Evolutionary conservation across 768 basidiomycete species (phyloP).

Genomic region (Austroboletus eburneus): DNA sequence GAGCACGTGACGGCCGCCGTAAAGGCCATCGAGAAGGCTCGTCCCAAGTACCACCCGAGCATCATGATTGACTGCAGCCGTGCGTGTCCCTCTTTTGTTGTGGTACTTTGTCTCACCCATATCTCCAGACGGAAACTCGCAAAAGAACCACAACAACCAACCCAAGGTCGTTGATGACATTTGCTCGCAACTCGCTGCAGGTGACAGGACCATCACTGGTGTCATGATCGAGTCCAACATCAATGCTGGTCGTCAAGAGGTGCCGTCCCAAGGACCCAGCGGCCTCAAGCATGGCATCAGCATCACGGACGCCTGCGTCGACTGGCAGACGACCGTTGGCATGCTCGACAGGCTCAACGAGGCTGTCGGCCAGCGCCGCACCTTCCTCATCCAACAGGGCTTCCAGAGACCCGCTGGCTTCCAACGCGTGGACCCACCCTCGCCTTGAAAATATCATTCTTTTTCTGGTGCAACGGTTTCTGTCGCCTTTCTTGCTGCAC

Average conservation of each 20-base stretch:
- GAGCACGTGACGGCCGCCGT: constrained; percentile 68
- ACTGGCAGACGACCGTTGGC: constrained; percentile 72
- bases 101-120: neutral
- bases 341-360: constrained; percentile 74
- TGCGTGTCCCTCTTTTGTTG: constrained; percentile 33
- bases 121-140: constrained; percentile 83
- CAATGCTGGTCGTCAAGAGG: constrained; percentile 86
- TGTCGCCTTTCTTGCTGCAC: constrained; percentile 2
- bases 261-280: constrained; percentile 65
- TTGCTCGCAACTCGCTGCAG: constrained; percentile 68
- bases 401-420: constrained; percentile 27
- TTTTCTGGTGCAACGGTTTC: neutral
- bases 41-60: constrained; percentile 48
- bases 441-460: constrained; percentile 7
- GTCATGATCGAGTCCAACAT: constrained; percentile 98
- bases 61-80: constrained; percentile 89
- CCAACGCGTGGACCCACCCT: constrained; percentile 14
- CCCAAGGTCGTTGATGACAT: constrained; percentile 72
- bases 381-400: constrained; percentile 22
- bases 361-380: constrained; percentile 28
- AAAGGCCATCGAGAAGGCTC: constrained; percentile 61
- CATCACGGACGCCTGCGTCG: constrained; percentile 91
- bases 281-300: constrained; percentile 76
- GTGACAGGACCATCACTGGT: constrained; percentile 73
- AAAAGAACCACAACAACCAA: constrained; percentile 92